A percentile compares a stretch with the other conserved stretches of the same genome.
Evolutionary conservation across 2,329 filamentous ascomycete species (phyloP).

Genomic region (Talaromyces sp.): DNA sequence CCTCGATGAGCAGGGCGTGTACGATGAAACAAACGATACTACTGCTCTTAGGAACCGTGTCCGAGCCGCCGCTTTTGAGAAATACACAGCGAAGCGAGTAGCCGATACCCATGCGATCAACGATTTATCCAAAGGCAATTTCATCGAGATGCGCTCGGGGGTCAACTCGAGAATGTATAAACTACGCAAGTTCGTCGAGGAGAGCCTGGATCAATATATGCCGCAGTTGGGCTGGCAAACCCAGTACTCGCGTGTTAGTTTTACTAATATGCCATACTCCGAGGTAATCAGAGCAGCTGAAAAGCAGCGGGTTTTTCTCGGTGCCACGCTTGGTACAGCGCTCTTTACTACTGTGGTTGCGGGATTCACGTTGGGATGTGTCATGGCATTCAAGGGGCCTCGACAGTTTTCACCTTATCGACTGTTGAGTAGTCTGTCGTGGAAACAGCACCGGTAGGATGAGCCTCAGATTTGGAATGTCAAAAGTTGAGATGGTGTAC

Average conservation of each 20-base stretch:
- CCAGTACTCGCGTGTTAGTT: conserved; percentile 87
- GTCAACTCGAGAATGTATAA: conserved; percentile 75
- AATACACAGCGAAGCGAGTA: conserved; percentile 70
- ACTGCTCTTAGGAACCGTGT: conserved; percentile 43
- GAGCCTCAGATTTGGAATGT: too few species aligned
- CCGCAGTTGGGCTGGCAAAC: conserved; percentile 83
- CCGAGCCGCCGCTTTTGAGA: conserved; percentile 53
- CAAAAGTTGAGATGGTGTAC: background rate
- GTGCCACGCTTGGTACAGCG: conserved; percentile 30
- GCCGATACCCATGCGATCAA: conserved; percentile 86
- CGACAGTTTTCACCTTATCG: conserved; percentile 16
- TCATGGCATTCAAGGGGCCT: conserved; percentile 29
- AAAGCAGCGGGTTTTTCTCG: conserved; percentile 61
- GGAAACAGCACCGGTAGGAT: background rate
- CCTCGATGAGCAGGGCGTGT: conserved; percentile 63
- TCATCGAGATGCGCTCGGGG: conserved; percentile 85
- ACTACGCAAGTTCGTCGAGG: conserved; percentile 80
- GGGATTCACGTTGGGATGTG: conserved; percentile 24
- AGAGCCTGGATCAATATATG: conserved; percentile 70
- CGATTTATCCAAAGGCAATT: conserved; percentile 85
- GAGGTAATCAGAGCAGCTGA: conserved; percentile 69
- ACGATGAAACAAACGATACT: conserved; percentile 27
- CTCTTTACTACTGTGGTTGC: conserved; percentile 26
- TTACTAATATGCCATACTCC: conserved; percentile 87
- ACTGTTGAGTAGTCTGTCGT: background rate